Evolutionary conservation across 2,329 filamentous ascomycete species (phyloP), one percentile per base, ranked within the genome.

Genomic region (Penicillium sclerotigenum): DNA sequence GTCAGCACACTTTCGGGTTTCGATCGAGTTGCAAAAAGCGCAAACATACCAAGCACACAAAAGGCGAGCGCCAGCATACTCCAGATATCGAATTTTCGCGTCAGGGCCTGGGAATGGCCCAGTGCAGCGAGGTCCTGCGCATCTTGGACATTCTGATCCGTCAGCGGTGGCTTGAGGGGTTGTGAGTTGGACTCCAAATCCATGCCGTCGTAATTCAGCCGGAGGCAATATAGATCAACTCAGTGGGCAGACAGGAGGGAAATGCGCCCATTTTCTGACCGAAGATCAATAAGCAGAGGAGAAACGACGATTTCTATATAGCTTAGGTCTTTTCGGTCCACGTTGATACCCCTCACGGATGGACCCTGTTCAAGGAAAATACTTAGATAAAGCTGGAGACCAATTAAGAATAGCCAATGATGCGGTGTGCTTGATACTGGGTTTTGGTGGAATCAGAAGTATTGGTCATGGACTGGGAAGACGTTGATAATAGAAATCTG

Each of bases 31-130:
- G 20, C 4, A 31, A 34, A 49, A 20, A 20, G n/a, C 28, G 18
- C 16, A 36, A 42, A 36, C 47, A 37, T 65, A 70, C 68, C 82
- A 29, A 84, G 72, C 14, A 85, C 80, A 56, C 77, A 81, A 57
- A 85, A 83, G 28, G 82, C 79, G 20, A 85, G 74, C 20, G 80
- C 78, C 11, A 85, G 73, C 80, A 85, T 83, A 67, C 80, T 83
- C 78, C 77, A 79, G 7, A 79, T 68, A 65, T 75, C 76, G 65
- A 85, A 84, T 61, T 83, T 77, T 13, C 76, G 72, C 10, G 70
- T 69, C 31, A 79, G 63, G 42, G 72, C 72, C 67, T 78, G 73
- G 62, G 72, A 68, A 61, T 78, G 75, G 59, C 77, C 77, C 61
- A 78, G 67, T 10, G 68, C 71, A 3, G 73, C 75, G 48, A 78